Conservation (phyloP, 768 basidiomycete genomes). For the Boletus sp. region DNA sequence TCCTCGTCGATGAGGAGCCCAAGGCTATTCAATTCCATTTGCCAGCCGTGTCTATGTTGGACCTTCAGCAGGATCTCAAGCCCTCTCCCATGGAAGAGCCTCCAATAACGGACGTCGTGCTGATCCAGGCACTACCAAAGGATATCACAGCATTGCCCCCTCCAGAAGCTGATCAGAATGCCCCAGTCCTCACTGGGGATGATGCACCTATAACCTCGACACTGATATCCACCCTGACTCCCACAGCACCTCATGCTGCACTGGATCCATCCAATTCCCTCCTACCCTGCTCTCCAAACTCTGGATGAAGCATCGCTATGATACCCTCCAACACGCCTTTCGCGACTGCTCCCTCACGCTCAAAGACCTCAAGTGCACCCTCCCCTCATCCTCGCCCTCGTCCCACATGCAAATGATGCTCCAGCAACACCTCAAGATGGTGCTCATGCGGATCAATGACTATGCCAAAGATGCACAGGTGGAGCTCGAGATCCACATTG, state of each 20-base stretch:
- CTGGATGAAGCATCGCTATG: slow-evolving; percentile 54
- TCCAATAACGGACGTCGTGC: not conserved
- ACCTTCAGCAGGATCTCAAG: slow-evolving; percentile 7
- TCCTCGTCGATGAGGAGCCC: no score
- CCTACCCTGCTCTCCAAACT: slow-evolving; percentile 50
- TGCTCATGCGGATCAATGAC: slow-evolving; percentile 64
- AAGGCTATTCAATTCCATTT: slow-evolving; percentile 9
- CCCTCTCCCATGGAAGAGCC: not conserved
- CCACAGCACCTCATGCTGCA: not conserved
- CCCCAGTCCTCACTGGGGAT: not conserved
- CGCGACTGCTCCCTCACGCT: slow-evolving; percentile 69
- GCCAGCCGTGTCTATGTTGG: slow-evolving; percentile 20
- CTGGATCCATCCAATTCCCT: not conserved
- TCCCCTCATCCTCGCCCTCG: slow-evolving; percentile 10
- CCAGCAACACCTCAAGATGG: slow-evolving; percentile 41
- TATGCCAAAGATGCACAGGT: slow-evolving; percentile 78
- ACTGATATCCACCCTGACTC: not conserved
- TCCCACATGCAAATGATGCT: not conserved
- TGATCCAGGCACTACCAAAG: no score
- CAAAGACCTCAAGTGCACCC: slow-evolving; percentile 47
- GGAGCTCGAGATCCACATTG: slow-evolving; percentile 75
- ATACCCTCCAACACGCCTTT: slow-evolving; percentile 58
- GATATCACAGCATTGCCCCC: no score
- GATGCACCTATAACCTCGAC: not conserved
- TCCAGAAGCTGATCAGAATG: not conserved